Evolutionary conservation across 805 yeast genomes (phyloP), one percentile per base, ranked within the genome.

Genomic region (Cyberlindnera euphorbiiphila): DNA sequence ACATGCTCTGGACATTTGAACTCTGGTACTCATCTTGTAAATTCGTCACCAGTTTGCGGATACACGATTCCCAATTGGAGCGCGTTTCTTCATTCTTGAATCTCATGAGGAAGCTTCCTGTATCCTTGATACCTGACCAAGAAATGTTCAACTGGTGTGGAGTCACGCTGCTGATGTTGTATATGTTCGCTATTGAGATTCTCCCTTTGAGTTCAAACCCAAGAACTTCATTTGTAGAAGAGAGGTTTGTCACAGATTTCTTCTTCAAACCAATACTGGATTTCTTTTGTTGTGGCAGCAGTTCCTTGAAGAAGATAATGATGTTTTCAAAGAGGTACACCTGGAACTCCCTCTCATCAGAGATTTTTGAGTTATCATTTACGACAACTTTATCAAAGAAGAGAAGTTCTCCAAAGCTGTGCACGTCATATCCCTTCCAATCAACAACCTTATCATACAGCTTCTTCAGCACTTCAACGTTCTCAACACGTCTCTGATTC

Each of bases 401-500:
- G 37, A 89, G 63, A 42, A 93, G 71, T 41, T 86, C 95, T 18
- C 99, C 99, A 58, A 87, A 85, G 46, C 79, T 81, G 38, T 69
- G 70, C 29, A 83, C 66, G 42, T 80, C 78, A 57, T 86, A 87
- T 16, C 96, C 97, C 50, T 87, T 78, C 98, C 98, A 93, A 62
- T 89, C 95, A 16, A 71, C 68, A 9, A 91, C 94, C 41, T 89
- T 74, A 15, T 78, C 85, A 37, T 73, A 70, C 29, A 93, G 69
- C 36, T 81, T 82, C 48, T 74, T 76, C 28, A 85, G 69, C 25
- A 76, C 72, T 41, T 79, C 83, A 37, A 78, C 73, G 60, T 93
- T 93, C 59, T 93, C 98, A 2, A 93, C 81, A 47, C 85, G 71
- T 61, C 99, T 74, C 64, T 89, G 96, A 14, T 95, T 86, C 59